phyloP scores from a whole-genome alignment of 2,329 filamentous ascomycete genomes.

The Cryphonectria parasitica region DNA sequence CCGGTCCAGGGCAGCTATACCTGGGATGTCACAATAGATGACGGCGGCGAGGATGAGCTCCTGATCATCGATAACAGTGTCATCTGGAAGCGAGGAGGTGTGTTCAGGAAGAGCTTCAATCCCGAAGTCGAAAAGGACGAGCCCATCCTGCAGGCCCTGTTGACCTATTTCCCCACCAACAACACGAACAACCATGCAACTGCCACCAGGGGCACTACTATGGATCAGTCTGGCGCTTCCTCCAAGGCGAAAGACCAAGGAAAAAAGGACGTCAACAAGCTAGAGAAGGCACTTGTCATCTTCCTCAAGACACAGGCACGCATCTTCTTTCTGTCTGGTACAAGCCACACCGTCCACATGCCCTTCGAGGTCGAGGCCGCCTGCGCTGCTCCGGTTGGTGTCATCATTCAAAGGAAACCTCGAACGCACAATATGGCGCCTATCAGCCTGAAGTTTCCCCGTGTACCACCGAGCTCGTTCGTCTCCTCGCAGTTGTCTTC shows the following conservation, averaged over 20 bases:
- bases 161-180: conserved; percentile 76
- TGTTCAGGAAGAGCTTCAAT: conserved; percentile 83
- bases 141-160: conserved; percentile 79
- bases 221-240: conserved; percentile 13
- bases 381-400: conserved; percentile 78
- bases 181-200: conserved; percentile 38
- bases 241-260: conserved; percentile 18
- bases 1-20: conserved; percentile 53
- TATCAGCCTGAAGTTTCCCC: conserved; percentile 59
- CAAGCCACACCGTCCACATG: conserved; percentile 87
- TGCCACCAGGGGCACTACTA: conserved; percentile 31
- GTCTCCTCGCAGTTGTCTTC: conserved; percentile 68
- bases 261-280: conserved; percentile 30
- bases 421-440: conserved; percentile 54
- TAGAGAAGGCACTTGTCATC: conserved; percentile 78
- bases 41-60: conserved; percentile 73
- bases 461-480: conserved; percentile 82
- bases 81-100: conserved; percentile 85
- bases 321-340: conserved; percentile 86
- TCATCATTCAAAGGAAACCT: conserved; percentile 83
- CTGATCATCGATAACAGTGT: conserved; percentile 76
- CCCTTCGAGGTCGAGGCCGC: conserved; percentile 92
- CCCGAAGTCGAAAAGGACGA: conserved; percentile 83
- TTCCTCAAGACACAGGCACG: conserved; percentile 92
- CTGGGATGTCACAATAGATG: conserved; percentile 67